Conservation (phyloP, 164 flowering plant genomes). For the Liquidambar formosana region DNA sequence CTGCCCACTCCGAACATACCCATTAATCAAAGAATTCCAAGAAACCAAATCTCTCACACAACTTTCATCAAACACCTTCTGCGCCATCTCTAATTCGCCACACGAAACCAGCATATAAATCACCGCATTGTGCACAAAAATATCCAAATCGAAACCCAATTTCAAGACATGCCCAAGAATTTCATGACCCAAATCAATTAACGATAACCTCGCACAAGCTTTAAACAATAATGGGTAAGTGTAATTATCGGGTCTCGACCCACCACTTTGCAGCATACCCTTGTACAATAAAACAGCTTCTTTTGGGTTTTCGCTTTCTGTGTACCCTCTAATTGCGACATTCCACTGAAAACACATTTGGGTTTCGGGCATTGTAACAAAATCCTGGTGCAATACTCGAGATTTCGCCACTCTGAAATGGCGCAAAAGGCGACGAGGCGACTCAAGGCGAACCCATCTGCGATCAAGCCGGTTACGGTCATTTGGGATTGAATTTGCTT, state of each 20-base stretch:
- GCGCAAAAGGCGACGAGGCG: slow-evolving; percentile 62
- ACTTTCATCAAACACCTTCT: slow-evolving; percentile 54
- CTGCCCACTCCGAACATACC: slow-evolving; percentile 50
- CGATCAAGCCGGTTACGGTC: slow-evolving; percentile 39
- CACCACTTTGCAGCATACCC: slow-evolving; percentile 35
- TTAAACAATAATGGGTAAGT: slow-evolving; percentile 61
- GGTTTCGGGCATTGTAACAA: slow-evolving; percentile 28
- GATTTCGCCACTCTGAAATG: slow-evolving; percentile 33
- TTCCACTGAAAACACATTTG: slow-evolving; percentile 56
- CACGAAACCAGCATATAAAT: slow-evolving; percentile 44
- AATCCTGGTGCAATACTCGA: slow-evolving; percentile 36
- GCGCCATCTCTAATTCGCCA: slow-evolving; percentile 46
- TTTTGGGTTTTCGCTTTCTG: slow-evolving; percentile 29
- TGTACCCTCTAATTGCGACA: slow-evolving; percentile 41
- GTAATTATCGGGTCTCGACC: slow-evolving; percentile 48
- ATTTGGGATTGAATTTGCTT: slow-evolving; percentile 65
- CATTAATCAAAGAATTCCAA: slow-evolving; percentile 78
- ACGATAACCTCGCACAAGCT: slow-evolving; percentile 35
- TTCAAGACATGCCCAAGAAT: slow-evolving; percentile 52
- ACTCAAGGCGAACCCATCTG: slow-evolving; percentile 47
- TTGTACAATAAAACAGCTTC: slow-evolving; percentile 49
- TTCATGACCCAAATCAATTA: slow-evolving; percentile 28
- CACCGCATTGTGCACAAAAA: slow-evolving; percentile 46
- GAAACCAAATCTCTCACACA: slow-evolving; percentile 62
- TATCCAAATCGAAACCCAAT: slow-evolving; percentile 46